Conservation (phyloP, 768 basidiomycete genomes). For the Clavulina sp. region DNA sequence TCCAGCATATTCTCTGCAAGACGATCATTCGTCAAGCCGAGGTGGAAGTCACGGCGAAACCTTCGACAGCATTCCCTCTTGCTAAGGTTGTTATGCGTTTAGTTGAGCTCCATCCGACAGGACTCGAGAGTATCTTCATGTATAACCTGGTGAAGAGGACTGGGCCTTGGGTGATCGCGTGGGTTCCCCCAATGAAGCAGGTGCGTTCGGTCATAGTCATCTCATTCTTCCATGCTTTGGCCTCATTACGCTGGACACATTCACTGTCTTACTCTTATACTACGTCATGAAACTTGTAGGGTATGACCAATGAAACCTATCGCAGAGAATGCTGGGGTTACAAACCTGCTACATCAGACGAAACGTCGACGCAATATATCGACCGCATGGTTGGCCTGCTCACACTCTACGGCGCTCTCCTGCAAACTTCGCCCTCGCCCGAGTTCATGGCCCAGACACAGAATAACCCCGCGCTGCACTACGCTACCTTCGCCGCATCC, state of each 20-base stretch:
- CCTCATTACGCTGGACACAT: too few species aligned
- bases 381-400: conserved; percentile 59
- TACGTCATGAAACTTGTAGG: background rate
- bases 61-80: conserved; percentile 67
- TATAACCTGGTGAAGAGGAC: conserved; percentile 71
- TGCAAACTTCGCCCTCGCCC: too few species aligned
- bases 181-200: conserved; percentile 34
- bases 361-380: conserved; percentile 42
- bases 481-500: conserved; percentile 1
- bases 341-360: conserved; percentile 21
- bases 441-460: too few species aligned
- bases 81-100: conserved; percentile 59
- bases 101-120: conserved; percentile 30
- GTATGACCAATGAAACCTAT: conserved; percentile 22
- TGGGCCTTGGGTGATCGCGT: conserved; percentile 76
- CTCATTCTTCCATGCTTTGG: background rate
- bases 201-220: conserved; percentile 26
- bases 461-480: conserved; percentile 2
- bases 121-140: conserved; percentile 62
- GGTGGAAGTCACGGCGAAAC: conserved; percentile 80
- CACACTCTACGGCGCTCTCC: conserved; percentile 70
- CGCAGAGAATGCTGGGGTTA: conserved; percentile 23
- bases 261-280: background rate
- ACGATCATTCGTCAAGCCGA: conserved; percentile 81
- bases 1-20: conserved; percentile 79